Evolutionary conservation across 768 basidiomycete genomes (phyloP).

Genomic region (Boletus pseudo-olivaceus): DNA sequence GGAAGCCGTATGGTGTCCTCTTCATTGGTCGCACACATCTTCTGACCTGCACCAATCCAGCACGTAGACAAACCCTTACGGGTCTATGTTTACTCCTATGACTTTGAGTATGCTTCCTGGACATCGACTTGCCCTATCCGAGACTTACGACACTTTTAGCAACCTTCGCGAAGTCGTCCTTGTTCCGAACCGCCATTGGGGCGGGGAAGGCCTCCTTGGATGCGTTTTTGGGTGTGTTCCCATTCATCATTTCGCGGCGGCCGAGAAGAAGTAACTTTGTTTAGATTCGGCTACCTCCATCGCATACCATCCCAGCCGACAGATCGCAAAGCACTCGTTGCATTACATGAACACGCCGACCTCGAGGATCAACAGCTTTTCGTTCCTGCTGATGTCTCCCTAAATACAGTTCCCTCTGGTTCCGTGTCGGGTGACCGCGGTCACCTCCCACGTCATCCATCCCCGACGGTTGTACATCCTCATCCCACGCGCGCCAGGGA

Average conservation of each 20-base stretch:
- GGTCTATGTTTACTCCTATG: slow-evolving; percentile 95
- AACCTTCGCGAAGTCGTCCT: slow-evolving; percentile 90
- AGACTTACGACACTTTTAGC: slow-evolving; percentile 39
- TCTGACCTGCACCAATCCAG: slow-evolving; percentile 37
- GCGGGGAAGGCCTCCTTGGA: slow-evolving; percentile 91
- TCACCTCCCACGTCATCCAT: slow-evolving; percentile 8
- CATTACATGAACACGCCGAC: slow-evolving; percentile 49
- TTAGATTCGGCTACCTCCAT: slow-evolving; percentile 86
- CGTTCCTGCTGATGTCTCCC: slow-evolving; percentile 61
- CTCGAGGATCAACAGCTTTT: slow-evolving; percentile 66
- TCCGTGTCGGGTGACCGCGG: slow-evolving; percentile 5
- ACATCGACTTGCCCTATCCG: not conserved
- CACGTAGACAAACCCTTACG: slow-evolving; percentile 92
- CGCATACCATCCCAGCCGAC: slow-evolving; percentile 80
- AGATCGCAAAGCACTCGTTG: slow-evolving; percentile 55
- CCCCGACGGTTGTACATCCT: slow-evolving; percentile 27
- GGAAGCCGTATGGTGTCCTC: slow-evolving; percentile 62
- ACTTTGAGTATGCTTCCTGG: slow-evolving; percentile 75
- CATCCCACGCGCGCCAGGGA: slow-evolving; percentile 26
- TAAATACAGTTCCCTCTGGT: not conserved
- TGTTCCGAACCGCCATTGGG: slow-evolving; percentile 96
- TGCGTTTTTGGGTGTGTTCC: slow-evolving; percentile 87
- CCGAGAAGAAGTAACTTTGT: slow-evolving; percentile 4
- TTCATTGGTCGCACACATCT: not conserved
- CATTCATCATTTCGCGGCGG: not conserved